A percentile compares a stretch with the other conserved stretches of the same genome.
Conservation (phyloP, 345 rosid genomes). For the Populus tremula region DNA sequence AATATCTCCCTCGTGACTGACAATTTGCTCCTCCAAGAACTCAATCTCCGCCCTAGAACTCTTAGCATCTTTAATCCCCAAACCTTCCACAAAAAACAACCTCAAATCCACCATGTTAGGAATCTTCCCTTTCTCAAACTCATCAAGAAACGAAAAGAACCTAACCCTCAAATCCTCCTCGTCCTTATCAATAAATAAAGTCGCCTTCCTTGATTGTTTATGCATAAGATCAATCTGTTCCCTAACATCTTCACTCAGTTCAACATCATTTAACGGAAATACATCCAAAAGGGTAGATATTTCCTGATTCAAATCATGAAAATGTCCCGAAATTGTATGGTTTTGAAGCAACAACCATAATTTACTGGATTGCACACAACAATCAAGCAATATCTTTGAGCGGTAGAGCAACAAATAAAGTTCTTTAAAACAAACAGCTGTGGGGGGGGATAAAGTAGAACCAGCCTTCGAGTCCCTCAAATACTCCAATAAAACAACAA, state of each 20-base stretch:
- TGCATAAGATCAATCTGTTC: constrained; percentile 77
- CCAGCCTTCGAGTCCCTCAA: constrained; percentile 47
- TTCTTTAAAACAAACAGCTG: constrained; percentile 78
- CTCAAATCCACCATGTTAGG: constrained; percentile 41
- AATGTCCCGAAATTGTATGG: constrained; percentile 79
- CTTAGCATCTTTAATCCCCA: constrained; percentile 59
- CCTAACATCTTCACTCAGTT: constrained; percentile 65
- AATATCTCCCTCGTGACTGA: constrained; percentile 72
- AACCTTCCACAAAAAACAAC: constrained; percentile 54
- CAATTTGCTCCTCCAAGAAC: constrained; percentile 91
- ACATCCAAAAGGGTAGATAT: constrained; percentile 86
- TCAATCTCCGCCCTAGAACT: constrained; percentile 69
- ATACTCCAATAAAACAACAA: constrained; percentile 58
- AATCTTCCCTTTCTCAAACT: constrained; percentile 59
- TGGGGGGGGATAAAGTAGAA: constrained; percentile 42
- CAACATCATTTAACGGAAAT: constrained; percentile 54
- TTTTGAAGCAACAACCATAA: constrained; percentile 87
- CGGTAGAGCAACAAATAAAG: constrained; percentile 77
- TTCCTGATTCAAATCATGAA: constrained; percentile 90
- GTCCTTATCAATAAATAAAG: constrained; percentile 52
- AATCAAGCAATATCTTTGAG: constrained; percentile 78
- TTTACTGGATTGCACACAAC: constrained; percentile 78
- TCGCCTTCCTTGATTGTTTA: constrained; percentile 56
- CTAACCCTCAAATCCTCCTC: constrained; percentile 61
- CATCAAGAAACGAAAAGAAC: constrained; percentile 60